Conservation (phyloP, 768 basidiomycete genomes). For the Obba rivulosa region DNA sequence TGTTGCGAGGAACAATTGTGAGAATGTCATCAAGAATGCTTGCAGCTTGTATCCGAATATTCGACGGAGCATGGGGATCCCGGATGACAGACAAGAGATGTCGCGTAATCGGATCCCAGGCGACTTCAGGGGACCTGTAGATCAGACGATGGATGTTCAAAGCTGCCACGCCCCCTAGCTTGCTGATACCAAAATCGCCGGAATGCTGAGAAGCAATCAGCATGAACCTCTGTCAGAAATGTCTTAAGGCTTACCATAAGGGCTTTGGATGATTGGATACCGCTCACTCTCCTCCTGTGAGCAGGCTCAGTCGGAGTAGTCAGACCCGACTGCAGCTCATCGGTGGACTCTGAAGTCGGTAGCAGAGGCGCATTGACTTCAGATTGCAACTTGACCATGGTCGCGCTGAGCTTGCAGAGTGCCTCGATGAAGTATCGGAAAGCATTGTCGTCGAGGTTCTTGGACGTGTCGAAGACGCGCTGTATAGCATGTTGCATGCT, state of each 20-base stretch:
- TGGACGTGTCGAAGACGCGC: conserved; percentile 80
- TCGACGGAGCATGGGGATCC: conserved; percentile 60
- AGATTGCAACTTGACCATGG: conserved; percentile 90
- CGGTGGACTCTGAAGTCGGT: conserved; percentile 33
- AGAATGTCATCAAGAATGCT: conserved; percentile 83
- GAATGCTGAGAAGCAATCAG: conserved; percentile 48
- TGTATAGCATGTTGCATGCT: conserved; percentile 71
- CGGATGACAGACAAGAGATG: conserved; percentile 80
- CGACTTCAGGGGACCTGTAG: conserved; percentile 73
- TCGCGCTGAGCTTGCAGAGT: conserved; percentile 78
- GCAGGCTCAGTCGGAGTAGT: conserved; percentile 38
- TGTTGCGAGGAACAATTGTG: conserved; percentile 66
- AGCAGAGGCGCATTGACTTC: conserved; percentile 26
- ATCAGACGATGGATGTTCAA: conserved; percentile 88
- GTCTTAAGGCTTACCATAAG: conserved; percentile 45
- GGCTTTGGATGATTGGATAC: conserved; percentile 78
- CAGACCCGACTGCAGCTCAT: conserved; percentile 29
- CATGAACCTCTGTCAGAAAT: neutral
- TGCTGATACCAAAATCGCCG: conserved; percentile 91
- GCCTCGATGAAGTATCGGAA: conserved; percentile 76
- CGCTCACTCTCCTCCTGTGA: conserved; percentile 75
- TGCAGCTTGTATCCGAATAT: conserved; percentile 85
- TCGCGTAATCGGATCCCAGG: conserved; percentile 76
- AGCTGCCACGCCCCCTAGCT: conserved; percentile 71
- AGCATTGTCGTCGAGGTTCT: conserved; percentile 75